Conservation (phyloP, 768 basidiomycete species). For the Multifurca ochricompacta region DNA sequence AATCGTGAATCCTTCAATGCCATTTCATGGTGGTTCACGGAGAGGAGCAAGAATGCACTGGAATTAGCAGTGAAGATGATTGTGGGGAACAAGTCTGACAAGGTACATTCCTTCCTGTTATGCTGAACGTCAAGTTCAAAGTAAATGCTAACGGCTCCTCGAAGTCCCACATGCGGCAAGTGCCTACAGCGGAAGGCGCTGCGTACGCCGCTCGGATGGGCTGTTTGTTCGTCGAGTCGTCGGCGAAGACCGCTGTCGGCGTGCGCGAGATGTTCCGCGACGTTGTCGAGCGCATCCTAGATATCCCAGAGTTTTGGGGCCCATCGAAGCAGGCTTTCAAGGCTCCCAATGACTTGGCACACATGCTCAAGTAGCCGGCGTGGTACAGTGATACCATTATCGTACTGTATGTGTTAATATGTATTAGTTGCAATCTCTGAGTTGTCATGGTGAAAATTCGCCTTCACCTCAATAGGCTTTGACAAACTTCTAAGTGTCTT, state of each 20-base stretch:
- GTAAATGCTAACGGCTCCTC: not conserved
- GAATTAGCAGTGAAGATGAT: constrained; percentile 84
- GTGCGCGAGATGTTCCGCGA: constrained; percentile 71
- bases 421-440: too few relatives aligned
- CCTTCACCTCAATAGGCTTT: too few relatives aligned
- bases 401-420: too few relatives aligned
- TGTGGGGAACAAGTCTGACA: constrained; percentile 91
- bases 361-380: not conserved
- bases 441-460: too few relatives aligned
- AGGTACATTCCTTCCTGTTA: constrained; percentile 36
- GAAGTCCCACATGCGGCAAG: constrained; percentile 83
- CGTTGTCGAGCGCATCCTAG: constrained; percentile 72
- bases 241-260: constrained; percentile 81
- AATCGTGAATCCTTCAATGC: constrained; percentile 89
- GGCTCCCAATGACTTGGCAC: constrained; percentile 11
- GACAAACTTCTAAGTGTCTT: too few relatives aligned
- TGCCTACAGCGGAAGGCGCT: constrained; percentile 67
- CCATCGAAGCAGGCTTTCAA: constrained; percentile 25
- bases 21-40: constrained; percentile 82
- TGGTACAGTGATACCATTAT: too few relatives aligned
- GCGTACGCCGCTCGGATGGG: constrained; percentile 77
- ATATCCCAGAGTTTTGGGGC: constrained; percentile 72
- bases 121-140: not conserved
- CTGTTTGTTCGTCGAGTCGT: constrained; percentile 83
- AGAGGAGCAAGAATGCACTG: constrained; percentile 87